Evolutionary conservation across 352 stramenopile species (phyloP), one percentile per base, ranked within the genome.

Genomic region (Phytophthora cryptogea): DNA sequence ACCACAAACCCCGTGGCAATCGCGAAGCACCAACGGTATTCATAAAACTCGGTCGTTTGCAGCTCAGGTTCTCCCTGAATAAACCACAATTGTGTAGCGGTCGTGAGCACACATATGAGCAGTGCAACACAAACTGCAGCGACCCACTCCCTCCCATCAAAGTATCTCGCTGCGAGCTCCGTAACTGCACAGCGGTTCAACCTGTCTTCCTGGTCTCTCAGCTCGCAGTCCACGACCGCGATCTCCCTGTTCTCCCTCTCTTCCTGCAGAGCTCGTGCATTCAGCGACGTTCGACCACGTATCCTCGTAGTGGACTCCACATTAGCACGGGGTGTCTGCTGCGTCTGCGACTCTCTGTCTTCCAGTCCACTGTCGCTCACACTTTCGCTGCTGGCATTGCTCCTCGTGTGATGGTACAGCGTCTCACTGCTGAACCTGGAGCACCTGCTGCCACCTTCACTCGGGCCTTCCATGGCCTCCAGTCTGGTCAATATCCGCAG

Each of bases 21-120:
- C 0, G 63, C 56, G 62, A 82, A 79, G 44, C 81, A 77, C 47
- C 69, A 63, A 6, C 67, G 63, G 11, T 66, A 86, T 14, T 62
- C 35, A 50, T 78, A 81, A 41, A 89, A 85, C 43, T 88, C 69
- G 0, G 68, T 84, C 10, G 36, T 27, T 14, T 66, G 17, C 8
- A 85, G 66, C 35, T 67, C 37, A 10, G 63, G 60, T 17, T 84
- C 57, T 49, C 62, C 74, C 10, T 65, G 60, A 23, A 61, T 65
- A 40, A 55, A 60, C 0, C 59, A 7, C 0, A 85, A 48, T 39
- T 85, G 78, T 7, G 55, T 14, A 0, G 51, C 3, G 2, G 74
- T 69, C n/a, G 63, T 72, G 14, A 73, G 8, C 0, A 58, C 43
- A 16, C 58, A 71, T 10, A 73, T 30, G 1, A 69, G 28, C 10